phyloP scores from a whole-genome alignment of 257 asterid genomes.

The Solanum commersonii region DNA sequence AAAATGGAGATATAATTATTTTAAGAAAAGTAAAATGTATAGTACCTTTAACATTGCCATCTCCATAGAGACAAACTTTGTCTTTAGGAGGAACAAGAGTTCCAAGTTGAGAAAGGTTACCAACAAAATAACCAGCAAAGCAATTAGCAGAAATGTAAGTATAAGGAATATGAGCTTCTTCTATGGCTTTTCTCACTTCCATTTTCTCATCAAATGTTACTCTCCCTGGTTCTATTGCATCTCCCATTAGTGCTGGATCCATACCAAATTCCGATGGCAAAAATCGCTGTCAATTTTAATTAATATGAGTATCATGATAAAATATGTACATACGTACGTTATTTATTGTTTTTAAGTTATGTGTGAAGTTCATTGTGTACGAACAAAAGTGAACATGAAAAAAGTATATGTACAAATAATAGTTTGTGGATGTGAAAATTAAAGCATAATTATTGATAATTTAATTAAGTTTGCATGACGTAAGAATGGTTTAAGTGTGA shows the following conservation, averaged over 20 bases:
- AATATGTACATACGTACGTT: not conserved
- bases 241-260: conserved; percentile 62
- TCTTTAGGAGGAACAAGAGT: conserved; percentile 66
- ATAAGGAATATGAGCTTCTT: conserved; percentile 61
- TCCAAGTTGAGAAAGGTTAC: conserved; percentile 57
- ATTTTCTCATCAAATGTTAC: conserved; percentile 85
- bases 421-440: not conserved
- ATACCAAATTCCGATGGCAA: conserved; percentile 80
- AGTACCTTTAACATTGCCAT: conserved; percentile 59
- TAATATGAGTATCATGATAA: not conserved
- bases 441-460: not conserved
- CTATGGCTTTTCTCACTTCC: conserved; percentile 53
- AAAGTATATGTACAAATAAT: not conserved
- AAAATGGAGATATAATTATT: not conserved
- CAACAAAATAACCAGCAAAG: conserved; percentile 66
- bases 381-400: not conserved
- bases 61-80: conserved; percentile 37
- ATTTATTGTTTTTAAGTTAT: too few relatives aligned
- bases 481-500: not conserved
- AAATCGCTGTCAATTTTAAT: conserved; percentile 39
- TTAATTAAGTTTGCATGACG: not conserved
- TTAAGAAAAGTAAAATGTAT: not conserved
- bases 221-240: conserved; percentile 75
- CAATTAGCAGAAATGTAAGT: conserved; percentile 77
- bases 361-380: not conserved